phyloP scores from a whole-genome alignment of 2,329 filamentous ascomycete species.

The Hymenoscyphus albidus region DNA sequence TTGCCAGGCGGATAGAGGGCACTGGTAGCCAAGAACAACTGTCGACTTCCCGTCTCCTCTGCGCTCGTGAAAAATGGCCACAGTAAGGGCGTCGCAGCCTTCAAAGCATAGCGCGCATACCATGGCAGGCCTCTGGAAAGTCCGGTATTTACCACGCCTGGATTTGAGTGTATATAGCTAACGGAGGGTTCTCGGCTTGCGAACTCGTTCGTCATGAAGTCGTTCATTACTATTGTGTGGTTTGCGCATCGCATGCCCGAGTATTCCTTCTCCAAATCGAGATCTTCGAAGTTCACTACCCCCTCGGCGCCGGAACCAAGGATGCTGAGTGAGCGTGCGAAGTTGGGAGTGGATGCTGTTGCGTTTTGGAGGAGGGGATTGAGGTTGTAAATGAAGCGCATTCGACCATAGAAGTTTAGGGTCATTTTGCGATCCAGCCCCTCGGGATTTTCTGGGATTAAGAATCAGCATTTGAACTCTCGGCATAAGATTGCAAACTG shows the following conservation, averaged over 20 bases:
- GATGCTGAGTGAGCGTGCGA: conserved; percentile 54
- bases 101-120: conserved; percentile 20
- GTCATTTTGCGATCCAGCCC: conserved; percentile 30
- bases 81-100: conserved; percentile 18
- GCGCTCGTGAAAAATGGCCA: conserved; percentile 14
- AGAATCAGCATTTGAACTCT: not conserved
- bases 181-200: conserved; percentile 43
- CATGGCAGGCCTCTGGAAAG: conserved; percentile 36
- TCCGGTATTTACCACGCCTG: conserved; percentile 45
- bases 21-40: conserved; percentile 32
- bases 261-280: conserved; percentile 32
- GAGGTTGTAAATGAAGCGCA: conserved; percentile 53
- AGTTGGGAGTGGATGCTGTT: conserved; percentile 37
- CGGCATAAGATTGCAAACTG: not conserved
- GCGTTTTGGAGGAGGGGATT: conserved; percentile 47
- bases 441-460: conserved; percentile 26
- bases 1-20: conserved; percentile 27
- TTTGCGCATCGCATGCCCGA: conserved; percentile 20
- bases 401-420: conserved; percentile 51
- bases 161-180: conserved; percentile 48
- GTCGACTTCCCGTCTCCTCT: conserved; percentile 30
- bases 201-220: conserved; percentile 49
- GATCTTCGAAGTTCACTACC: conserved; percentile 43
- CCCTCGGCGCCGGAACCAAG: conserved; percentile 51
- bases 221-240: conserved; percentile 35